These are phyloP conservation scores for Triticum dicoccoides DNA, from an alignment of 176 grass and related monocot genomes.

Conservation along the genomic window DNA sequence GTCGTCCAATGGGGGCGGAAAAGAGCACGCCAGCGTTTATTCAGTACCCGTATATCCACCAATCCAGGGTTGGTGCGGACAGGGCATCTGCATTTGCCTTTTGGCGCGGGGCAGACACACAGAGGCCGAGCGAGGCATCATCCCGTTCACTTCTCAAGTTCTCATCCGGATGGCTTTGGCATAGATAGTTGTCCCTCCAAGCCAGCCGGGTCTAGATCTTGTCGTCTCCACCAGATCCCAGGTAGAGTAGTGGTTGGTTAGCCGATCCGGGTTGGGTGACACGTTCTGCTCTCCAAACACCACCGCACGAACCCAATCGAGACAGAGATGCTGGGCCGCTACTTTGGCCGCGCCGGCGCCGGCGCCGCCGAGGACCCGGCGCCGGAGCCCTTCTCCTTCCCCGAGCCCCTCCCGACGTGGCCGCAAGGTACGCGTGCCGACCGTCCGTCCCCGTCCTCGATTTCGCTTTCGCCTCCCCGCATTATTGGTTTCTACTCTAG, in stretches of 20 bases:
- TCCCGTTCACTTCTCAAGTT: background rate
- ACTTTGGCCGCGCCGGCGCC: slow-evolving; percentile 3
- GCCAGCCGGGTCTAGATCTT: background rate
- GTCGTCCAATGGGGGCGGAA: background rate
- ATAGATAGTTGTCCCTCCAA: background rate
- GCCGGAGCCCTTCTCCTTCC: slow-evolving; percentile 53
- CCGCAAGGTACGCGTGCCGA: slow-evolving; percentile 21
- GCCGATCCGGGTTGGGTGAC: background rate
- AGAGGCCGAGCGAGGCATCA: background rate
- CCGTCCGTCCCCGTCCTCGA: background rate
- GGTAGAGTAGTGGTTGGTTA: background rate
- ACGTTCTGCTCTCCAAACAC: background rate
- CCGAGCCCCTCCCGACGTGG: slow-evolving; percentile 45
- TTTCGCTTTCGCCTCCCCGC: background rate
- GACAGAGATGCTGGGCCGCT: background rate
- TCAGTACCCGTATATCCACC: background rate
- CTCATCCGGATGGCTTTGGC: background rate
- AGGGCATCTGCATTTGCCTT: background rate
- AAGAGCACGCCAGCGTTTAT: background rate
- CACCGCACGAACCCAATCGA: background rate
- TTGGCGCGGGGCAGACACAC: background rate
- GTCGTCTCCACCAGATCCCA: background rate
- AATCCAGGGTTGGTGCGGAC: background rate
- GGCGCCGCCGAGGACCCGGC: slow-evolving; percentile 31
- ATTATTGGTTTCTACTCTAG: background rate